Base-by-base conservation (phyloP, 1,139 yeast genomes). In the Nakaseomyces bracarensis region DNA sequence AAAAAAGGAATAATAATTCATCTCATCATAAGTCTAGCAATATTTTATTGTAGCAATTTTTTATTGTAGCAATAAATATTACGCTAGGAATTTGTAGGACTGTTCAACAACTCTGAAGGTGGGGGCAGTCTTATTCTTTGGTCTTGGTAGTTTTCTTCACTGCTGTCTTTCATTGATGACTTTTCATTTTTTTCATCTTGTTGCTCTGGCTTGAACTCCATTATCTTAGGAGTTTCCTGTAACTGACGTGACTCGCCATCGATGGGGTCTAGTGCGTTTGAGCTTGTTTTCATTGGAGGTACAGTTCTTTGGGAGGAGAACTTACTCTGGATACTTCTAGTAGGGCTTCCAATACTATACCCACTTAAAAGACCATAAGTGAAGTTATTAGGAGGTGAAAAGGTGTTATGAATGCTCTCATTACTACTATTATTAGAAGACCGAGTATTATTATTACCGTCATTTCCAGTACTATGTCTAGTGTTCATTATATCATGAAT, bases 341-440 rank as follows among this genome's bases (percentile, higher is more conserved):
- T 30, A 4, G 34, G 34, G 11, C 34, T 30, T 16, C 36, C 36
- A 2, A 33, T 33, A 15, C 26, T 20, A 11, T 33, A 33, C n/a
- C 36, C 36, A 33, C 36, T 33, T 13, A 33, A 33, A 4, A 33
- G 10, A 8, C 36, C 36, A 13, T 33, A 36, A 10, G 38, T 36
- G 9, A 36, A 23, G 14, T 36, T 25, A 11, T 39, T 25, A 10
- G 38, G 33, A 15, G 26, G 20, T 8, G 19, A 22, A 25, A 31
- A 39, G 14, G 29, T 29, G 16, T 27, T 33, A 11, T 31, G 21
- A 11, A 18, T 23, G 16, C 23, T 16, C 7, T 18, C 35, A 18
- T 29, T 26, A 19, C 26, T 34, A 22, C 37, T 34, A 11, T 41
- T 30, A 27, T 29, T 41, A 15, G 40, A 31, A 11, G 23, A 15